These are phyloP conservation scores for Colletotrichum kahawae DNA, from an alignment of 2,329 filamentous ascomycete species.

Conservation along the genomic window DNA sequence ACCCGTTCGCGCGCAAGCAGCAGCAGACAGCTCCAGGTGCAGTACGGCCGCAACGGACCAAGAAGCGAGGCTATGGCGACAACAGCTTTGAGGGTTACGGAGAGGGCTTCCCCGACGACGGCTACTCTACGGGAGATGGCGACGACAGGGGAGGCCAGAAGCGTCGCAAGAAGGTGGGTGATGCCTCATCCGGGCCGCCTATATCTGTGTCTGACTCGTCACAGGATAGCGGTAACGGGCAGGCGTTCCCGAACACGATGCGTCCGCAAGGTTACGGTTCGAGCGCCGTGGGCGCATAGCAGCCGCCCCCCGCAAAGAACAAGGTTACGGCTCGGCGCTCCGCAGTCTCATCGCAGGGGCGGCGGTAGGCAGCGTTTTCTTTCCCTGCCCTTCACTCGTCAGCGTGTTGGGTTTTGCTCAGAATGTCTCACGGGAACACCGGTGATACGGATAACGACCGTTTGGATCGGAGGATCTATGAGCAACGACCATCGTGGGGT, in stretches of 20 bases:
- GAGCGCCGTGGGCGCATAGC: conserved; percentile 62
- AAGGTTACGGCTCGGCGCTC: not conserved
- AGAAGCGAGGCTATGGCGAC: conserved; percentile 80
- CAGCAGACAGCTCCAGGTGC: conserved; percentile 9
- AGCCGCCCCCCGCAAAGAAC: not conserved
- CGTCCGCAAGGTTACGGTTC: conserved; percentile 61
- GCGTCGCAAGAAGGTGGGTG: conserved; percentile 67
- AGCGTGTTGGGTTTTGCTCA: not conserved
- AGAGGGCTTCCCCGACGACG: conserved; percentile 74
- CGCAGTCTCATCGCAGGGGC: not conserved
- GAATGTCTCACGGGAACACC: not conserved
- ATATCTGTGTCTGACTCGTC: conserved; percentile 43
- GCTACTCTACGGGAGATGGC: conserved; percentile 76
- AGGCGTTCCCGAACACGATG: conserved; percentile 46
- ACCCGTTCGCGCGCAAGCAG: conserved; percentile 22
- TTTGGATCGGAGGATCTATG: conserved; percentile 2
- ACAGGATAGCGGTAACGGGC: conserved; percentile 50
- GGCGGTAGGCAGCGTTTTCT: not conserved
- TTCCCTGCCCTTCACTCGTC: not conserved
- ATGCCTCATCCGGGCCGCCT: conserved; percentile 24
- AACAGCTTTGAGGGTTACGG: conserved; percentile 77
- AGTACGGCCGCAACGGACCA: conserved; percentile 67
- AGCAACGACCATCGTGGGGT: not conserved
- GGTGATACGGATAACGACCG: not conserved
- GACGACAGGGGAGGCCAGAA: conserved; percentile 65